Base-by-base conservation (phyloP, 225 moss, liverwort and hornwort genomes). In the Neckera pumila region DNA sequence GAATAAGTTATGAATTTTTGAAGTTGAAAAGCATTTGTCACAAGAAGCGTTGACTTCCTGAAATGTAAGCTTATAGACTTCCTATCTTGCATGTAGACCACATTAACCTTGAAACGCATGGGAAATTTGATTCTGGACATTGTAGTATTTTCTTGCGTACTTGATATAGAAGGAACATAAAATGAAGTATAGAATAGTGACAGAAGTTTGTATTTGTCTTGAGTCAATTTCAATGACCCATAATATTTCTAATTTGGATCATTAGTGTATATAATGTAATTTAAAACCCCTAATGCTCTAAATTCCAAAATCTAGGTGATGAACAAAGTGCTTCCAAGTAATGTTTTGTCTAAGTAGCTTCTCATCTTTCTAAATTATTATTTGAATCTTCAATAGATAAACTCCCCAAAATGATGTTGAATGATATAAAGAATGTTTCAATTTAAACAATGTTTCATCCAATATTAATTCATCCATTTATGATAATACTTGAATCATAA, bases 61-160 rank as follows among this genome's bases (percentile, higher is more conserved):
- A 76, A 31, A 75, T 31, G 33, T 11, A 12, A 6, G 17, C 8
- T 34, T 7, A 20, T 20, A 0, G 4, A 33, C 18, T 4, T 75
- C 12, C 1, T 51, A 13, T 75, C 20, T 33, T 20, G 1, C 12
- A 33, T 21, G 1, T 2, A 8, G 0, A 53, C 4, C 0, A 22
- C 21, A 30, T 33, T 7, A 11, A 12, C 0, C 13, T 0, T 33
- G 8, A 7, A 7, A 34, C 14, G 51, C 0, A 36, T 23, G 2
- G 12, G 2, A 53, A 76, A 2, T 0, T 3, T 5, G 33, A 51
- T 34, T 34, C 0, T 22, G 0, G 0, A 34, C 3, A 5, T 18
- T 7, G 31, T 19, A 4, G 33, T 51, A 13, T 42, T 11, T 47
- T 67, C 33, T 33, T 4, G 1, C 30, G 3, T 7, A 49, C 22